These are phyloP conservation scores for Sugiyamaella mastotermitis DNA, from an alignment of 805 yeast species.

Conservation along the genomic window DNA sequence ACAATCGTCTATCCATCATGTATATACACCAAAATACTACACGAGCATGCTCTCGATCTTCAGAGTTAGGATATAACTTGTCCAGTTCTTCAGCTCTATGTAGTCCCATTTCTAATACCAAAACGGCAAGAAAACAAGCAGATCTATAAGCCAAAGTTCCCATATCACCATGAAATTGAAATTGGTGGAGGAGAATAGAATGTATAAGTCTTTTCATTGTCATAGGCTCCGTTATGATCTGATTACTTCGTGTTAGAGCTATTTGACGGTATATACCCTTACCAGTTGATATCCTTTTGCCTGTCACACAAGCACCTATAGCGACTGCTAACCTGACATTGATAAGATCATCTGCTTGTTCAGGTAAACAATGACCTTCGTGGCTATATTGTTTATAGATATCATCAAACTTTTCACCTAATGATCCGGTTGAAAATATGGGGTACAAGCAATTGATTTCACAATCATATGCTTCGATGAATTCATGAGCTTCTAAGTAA, in stretches of 20 bases:
- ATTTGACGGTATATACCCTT: constrained; percentile 17
- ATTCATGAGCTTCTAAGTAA: constrained; percentile 10
- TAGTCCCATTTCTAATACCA: constrained; percentile 22
- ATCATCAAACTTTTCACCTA: constrained; percentile 16
- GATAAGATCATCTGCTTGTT: constrained; percentile 9
- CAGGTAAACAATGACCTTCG: constrained; percentile 1
- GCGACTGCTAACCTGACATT: constrained; percentile 16
- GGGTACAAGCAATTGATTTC: constrained; percentile 25
- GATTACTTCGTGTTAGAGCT: constrained; percentile 11
- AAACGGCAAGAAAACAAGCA: constrained; percentile 17
- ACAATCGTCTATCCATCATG: constrained; percentile 21
- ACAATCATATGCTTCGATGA: constrained; percentile 18
- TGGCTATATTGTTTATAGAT: constrained; percentile 5
- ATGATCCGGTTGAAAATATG: constrained; percentile 19
- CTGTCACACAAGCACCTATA: constrained; percentile 18
- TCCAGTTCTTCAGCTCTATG: constrained; percentile 17
- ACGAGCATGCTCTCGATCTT: constrained; percentile 16
- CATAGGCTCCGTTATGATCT: constrained; percentile 14
- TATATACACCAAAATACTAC: constrained; percentile 24
- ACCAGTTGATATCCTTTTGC: constrained; percentile 12
- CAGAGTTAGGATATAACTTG: constrained; percentile 9
- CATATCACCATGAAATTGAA: constrained; percentile 22
- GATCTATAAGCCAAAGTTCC: constrained; percentile 22
- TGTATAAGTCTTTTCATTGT: constrained; percentile 14
- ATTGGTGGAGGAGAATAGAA: constrained; percentile 20